These are phyloP conservation scores for Microcera coccophila DNA, from an alignment of 2,329 filamentous ascomycete species.

Conservation along the genomic window DNA sequence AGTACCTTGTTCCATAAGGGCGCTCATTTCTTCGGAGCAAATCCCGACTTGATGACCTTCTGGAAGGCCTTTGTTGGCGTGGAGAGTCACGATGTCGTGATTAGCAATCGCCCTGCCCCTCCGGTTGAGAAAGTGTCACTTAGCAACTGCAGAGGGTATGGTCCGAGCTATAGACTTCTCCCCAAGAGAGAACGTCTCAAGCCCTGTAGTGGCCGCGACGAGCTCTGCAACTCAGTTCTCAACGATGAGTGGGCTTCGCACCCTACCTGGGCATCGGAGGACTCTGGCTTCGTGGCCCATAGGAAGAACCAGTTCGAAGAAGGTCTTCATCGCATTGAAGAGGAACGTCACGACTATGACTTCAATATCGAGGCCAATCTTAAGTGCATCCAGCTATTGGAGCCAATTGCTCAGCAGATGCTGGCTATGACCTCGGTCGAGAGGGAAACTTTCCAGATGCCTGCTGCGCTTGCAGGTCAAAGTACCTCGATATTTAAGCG, in stretches of 20 bases:
- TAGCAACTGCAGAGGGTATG: slow-evolving; percentile 91
- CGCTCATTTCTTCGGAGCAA: slow-evolving; percentile 79
- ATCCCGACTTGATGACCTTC: slow-evolving; percentile 81
- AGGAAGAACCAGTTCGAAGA: slow-evolving; percentile 96
- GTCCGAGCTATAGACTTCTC: slow-evolving; percentile 88
- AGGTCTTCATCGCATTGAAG: slow-evolving; percentile 90
- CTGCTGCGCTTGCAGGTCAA: slow-evolving; percentile 79
- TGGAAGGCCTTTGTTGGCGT: slow-evolving; percentile 82
- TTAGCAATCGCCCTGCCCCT: slow-evolving; percentile 72
- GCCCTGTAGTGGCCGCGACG: slow-evolving; percentile 88
- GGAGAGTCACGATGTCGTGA: slow-evolving; percentile 69
- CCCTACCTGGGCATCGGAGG: slow-evolving; percentile 97
- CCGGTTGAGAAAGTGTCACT: slow-evolving; percentile 82
- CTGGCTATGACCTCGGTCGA: slow-evolving; percentile 72
- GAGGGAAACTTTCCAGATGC: slow-evolving; percentile 71
- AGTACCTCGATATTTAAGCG: slow-evolving; percentile 96
- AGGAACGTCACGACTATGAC: slow-evolving; percentile 97
- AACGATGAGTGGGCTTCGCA: slow-evolving; percentile 99
- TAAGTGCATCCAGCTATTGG: slow-evolving; percentile 91
- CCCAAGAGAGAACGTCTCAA: slow-evolving; percentile 89
- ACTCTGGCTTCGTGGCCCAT: slow-evolving; percentile 95
- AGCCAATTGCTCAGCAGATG: slow-evolving; percentile 90
- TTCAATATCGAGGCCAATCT: slow-evolving; percentile 95
- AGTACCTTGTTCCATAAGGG: slow-evolving; percentile 79
- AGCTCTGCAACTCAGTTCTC: slow-evolving; percentile 86